phyloP scores from a whole-genome alignment of 495 filamentous ascomycete species.

The Penicillium alfredii region DNA sequence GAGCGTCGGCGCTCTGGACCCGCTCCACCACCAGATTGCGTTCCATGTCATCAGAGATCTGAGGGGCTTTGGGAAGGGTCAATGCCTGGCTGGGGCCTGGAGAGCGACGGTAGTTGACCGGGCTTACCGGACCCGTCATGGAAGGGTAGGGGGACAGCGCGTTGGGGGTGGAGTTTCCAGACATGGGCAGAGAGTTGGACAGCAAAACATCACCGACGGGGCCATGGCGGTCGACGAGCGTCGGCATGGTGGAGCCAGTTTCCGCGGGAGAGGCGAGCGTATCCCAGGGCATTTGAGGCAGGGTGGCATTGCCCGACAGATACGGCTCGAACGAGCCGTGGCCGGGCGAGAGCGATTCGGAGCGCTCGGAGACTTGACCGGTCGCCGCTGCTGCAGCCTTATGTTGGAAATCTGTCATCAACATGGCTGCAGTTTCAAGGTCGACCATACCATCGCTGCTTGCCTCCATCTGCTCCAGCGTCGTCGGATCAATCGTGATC shows the following conservation, averaged over 20 bases:
- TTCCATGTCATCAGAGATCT: constrained; percentile 69
- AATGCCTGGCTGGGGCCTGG: constrained; percentile 59
- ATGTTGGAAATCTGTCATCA: constrained; percentile 98
- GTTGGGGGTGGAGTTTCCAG: constrained; percentile 70
- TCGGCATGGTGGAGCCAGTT: constrained; percentile 55
- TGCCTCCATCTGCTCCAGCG: constrained; percentile 91
- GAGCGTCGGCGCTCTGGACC: constrained; percentile 70
- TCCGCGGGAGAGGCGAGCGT: constrained; percentile 65
- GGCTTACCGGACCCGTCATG: constrained; percentile 67
- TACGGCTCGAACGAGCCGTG: constrained; percentile 62
- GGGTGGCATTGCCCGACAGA: constrained; percentile 65
- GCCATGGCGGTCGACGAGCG: constrained; percentile 60
- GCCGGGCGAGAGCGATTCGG: constrained; percentile 67
- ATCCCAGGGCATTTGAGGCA: constrained; percentile 90
- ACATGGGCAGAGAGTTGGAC: constrained; percentile 61
- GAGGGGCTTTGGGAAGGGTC: constrained; percentile 60
- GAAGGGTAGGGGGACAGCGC: constrained; percentile 72
- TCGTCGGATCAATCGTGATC: constrained; percentile 78
- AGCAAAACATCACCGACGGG: constrained; percentile 56
- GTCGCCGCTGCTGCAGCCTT: constrained; percentile 85
- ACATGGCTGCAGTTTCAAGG: constrained; percentile 96
- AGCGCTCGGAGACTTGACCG: constrained; percentile 63
- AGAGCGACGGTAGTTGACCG: constrained; percentile 61
- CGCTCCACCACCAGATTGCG: constrained; percentile 77
- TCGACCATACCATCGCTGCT: constrained; percentile 93